phyloP scores from a whole-genome alignment of 495 filamentous ascomycete species.

The Neurospora tetraspora region DNA sequence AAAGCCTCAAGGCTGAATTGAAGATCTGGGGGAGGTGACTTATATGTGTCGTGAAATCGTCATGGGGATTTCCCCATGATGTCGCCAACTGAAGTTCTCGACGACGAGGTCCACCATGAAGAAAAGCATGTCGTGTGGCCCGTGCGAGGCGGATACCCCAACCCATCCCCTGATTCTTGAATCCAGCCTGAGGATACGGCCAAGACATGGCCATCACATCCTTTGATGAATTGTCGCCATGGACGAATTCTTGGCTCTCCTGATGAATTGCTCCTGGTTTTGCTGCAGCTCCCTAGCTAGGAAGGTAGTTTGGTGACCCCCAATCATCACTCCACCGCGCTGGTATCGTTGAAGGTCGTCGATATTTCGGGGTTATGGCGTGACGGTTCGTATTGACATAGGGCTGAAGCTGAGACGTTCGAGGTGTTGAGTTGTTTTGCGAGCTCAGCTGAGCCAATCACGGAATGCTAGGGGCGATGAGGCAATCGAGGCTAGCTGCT shows the following conservation, averaged over 20 bases:
- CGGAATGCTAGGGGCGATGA: neutral
- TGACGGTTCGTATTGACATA: neutral
- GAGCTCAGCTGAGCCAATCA: neutral
- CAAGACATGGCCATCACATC: neutral
- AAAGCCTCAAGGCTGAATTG: neutral
- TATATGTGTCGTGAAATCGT: neutral
- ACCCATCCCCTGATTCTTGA: neutral
- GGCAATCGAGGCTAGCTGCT: neutral
- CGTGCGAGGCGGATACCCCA: neutral
- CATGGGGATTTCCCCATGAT: neutral
- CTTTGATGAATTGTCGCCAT: neutral
- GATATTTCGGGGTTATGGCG: neutral
- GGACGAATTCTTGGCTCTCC: neutral
- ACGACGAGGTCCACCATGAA: neutral
- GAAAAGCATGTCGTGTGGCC: neutral
- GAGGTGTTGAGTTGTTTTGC: neutral
- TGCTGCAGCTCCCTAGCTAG: neutral
- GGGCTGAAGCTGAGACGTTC: neutral
- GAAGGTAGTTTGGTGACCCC: neutral
- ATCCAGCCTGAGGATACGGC: neutral
- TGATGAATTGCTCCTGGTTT: neutral
- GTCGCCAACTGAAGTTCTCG: neutral
- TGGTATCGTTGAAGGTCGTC: neutral
- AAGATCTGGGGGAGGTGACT: neutral
- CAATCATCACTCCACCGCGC: neutral